Evolutionary conservation across 2,329 filamentous ascomycete species (phyloP), one percentile per base, ranked within the genome.

Genomic region (Aspergillus melleus): DNA sequence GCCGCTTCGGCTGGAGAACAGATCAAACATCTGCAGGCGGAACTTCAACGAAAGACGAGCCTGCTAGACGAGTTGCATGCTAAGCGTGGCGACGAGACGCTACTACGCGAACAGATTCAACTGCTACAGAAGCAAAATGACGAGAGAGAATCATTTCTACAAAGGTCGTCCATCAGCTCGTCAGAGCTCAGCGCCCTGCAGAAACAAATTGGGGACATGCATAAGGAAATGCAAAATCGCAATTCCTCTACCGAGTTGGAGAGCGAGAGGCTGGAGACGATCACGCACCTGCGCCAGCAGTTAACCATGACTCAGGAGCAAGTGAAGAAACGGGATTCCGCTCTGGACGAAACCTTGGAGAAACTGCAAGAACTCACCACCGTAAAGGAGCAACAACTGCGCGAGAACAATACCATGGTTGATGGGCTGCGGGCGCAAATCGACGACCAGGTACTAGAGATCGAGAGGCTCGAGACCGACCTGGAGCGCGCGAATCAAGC

Each of bases 1-100:
- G 71, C 73, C 1, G 70, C 68, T 24, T 77, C 75, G 12, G 74
- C 73, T 5, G 70, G 63, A 9, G 75, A 77, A 44, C 74, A 78
- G 61, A 73, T 77, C 55, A 70, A 70, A 10, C 71, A 77, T 39
- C 66, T 79, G n/a, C 74, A 77, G 54, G 58, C 64, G 9, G 76
- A 77, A 54, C 44, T 79, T n/a, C 69, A 75, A 56, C 67, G 62
- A 19, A 76, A 74, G 52, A 65, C 69, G 3, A 55, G 59, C 11
- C 59, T 71, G 12, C 55, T 77, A 5, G 65, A 70, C 3, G 69
- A 75, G 24, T 55, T 72, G 2, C 64, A 72, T 30, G 62, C 58
- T 6, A 64, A 66, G 22, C 59, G 63, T 6, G 62, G 56, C 3
- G 68, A 74, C 2, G 68, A 70, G 47, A 55, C 60, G 4, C 49